Evolutionary conservation across 345 rosid species (phyloP), one percentile per base, ranked within the genome.

Genomic region (Geranium rotundifolium): DNA sequence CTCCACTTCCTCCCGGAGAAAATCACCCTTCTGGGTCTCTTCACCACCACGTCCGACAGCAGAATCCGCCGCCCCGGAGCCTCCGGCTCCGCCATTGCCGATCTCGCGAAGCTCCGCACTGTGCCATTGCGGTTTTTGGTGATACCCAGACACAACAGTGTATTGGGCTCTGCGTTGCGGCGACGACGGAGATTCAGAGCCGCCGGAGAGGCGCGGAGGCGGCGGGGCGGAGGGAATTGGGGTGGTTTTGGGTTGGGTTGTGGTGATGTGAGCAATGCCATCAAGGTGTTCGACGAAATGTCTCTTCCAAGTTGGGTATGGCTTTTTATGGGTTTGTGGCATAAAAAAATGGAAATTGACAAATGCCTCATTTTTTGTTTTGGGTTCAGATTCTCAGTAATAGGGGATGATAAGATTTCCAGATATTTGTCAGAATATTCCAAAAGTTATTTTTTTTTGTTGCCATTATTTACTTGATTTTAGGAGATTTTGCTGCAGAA

Each of bases 21-120:
- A 1, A 73, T 66, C 10, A 73, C 68, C 10, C 10, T 30, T 19
- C 77, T 81, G 71, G 67, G 75, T 62, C 80, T 77, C 77, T 76
- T 79, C 73, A 87, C 92, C 80, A 74, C 76, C 70, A 90, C 95
- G 73, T 85, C 88, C 15, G 97, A 87, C 6, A 84, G 69, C 69
- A 82, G 54, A 58, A 87, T 87, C 79, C 83, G 82, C 61, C 78
- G 37, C 41, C 31, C 30, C 50, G 4, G 10, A 6, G 50, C 50
- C 50, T 41, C 50, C 50, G 50, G 7, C 9, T 31, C 37, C 37
- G 50, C 50, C 50, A 41, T 5, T 41, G 13, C 50, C 13, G 50
- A 6, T 41, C 50, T 41, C 10, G 14, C 9, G 14, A 41, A 1
- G 1, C 50, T 5, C 9, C 14, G 50, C 50, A 5, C 7, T 41